Evolutionary conservation across 2,329 filamentous ascomycete genomes (phyloP).

Genomic region (Esteya vermicola): DNA sequence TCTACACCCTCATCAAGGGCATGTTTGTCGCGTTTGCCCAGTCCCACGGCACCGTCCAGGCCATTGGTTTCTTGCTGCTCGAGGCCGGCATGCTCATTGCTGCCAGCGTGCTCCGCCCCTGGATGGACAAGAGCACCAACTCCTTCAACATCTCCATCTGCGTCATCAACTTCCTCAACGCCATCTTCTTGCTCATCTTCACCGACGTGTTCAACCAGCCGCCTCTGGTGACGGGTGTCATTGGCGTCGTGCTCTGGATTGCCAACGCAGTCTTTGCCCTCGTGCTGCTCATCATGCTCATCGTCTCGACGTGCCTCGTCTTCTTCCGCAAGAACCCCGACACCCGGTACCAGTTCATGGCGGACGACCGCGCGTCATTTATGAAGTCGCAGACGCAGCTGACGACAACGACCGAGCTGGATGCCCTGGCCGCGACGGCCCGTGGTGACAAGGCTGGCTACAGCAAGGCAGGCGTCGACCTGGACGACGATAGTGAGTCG

Average conservation of each 20-base stretch:
- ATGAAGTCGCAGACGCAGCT: constrained; percentile 77
- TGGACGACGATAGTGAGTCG: constrained; percentile 60
- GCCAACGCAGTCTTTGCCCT: constrained; percentile 66
- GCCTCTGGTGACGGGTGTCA: constrained; percentile 62
- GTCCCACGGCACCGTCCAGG: constrained; percentile 50
- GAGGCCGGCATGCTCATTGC: constrained; percentile 59
- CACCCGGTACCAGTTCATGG: constrained; percentile 77
- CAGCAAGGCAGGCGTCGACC: constrained; percentile 44
- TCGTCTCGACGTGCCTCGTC: constrained; percentile 50
- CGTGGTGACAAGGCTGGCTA: constrained; percentile 57
- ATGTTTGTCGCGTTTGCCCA: constrained; percentile 73
- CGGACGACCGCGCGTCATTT: constrained; percentile 76
- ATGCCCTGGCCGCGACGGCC: constrained; percentile 69
- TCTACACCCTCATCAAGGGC: constrained; percentile 62
- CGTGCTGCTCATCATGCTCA: constrained; percentile 62
- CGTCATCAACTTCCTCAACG: constrained; percentile 68
- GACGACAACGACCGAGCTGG: constrained; percentile 57
- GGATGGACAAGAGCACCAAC: constrained; percentile 93
- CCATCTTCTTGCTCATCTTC: constrained; percentile 69
- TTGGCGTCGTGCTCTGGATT: constrained; percentile 74
- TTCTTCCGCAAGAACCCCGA: constrained; percentile 77
- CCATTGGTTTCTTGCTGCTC: constrained; percentile 61
- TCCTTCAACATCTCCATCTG: constrained; percentile 78
- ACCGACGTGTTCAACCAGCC: constrained; percentile 70
- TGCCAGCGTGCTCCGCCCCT: constrained; percentile 65